Conservation (phyloP, 345 rosid genomes). For the Xanthoceras sorbifolium region DNA sequence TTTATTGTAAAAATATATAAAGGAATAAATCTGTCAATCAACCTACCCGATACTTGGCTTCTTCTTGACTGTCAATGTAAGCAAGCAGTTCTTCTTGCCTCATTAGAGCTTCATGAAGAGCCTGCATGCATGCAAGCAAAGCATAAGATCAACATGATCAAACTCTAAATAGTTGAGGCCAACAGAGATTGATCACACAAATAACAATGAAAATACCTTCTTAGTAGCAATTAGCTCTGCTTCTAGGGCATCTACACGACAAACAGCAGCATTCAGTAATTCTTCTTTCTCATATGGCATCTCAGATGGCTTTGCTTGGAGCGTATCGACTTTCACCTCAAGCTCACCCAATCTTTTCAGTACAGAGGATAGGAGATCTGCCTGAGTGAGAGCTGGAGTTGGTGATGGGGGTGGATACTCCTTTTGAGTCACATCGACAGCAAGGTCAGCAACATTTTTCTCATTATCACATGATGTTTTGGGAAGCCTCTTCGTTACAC, state of each 20-base stretch:
- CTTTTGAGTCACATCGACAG: constrained; percentile 29
- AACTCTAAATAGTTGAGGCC: not conserved
- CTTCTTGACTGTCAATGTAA: constrained; percentile 87
- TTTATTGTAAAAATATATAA: not conserved
- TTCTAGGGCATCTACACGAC: constrained; percentile 96
- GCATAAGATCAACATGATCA: not conserved
- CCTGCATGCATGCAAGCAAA: constrained; percentile 52
- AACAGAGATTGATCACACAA: not conserved
- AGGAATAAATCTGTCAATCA: not conserved
- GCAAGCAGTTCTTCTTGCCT: constrained; percentile 96
- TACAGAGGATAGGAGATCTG: constrained; percentile 68
- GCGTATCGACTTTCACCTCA: constrained; percentile 83
- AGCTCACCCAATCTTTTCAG: constrained; percentile 79
- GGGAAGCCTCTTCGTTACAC: constrained; percentile 53
- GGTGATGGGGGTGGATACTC: constrained; percentile 71
- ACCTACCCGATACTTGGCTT: constrained; percentile 66
- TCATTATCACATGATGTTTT: constrained; percentile 29
- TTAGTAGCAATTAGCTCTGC: constrained; percentile 98
- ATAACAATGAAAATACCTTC: constrained; percentile 55
- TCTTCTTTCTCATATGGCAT: constrained; percentile 99
- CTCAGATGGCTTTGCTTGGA: constrained; percentile 86
- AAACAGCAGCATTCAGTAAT: constrained; percentile 91
- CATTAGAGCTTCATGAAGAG: constrained; percentile 90
- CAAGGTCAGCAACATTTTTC: constrained; percentile 39
- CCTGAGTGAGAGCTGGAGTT: constrained; percentile 46